Conservation (phyloP, 306 rosid genomes). For the Medicago arabica region DNA sequence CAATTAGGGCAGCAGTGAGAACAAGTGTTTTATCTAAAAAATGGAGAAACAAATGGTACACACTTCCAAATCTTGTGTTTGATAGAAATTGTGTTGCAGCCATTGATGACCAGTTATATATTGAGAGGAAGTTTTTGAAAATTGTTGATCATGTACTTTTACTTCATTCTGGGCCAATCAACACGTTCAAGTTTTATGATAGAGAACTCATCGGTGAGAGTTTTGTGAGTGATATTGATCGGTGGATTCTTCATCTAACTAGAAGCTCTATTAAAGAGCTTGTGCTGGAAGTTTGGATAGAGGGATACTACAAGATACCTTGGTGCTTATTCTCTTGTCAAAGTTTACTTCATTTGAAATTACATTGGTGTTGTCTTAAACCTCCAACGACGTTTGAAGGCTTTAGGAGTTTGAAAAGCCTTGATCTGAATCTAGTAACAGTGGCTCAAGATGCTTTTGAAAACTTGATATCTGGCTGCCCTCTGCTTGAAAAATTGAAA, state of each 20-base stretch:
- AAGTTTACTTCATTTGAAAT: neutral
- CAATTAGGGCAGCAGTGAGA: neutral
- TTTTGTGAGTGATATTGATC: neutral
- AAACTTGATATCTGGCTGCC: neutral
- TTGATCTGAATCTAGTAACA: neutral
- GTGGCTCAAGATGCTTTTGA: neutral
- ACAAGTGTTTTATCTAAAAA: neutral
- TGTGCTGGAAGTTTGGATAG: neutral
- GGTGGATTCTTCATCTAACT: neutral
- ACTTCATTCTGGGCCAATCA: neutral
- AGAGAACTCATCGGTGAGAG: too few species aligned
- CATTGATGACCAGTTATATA: too few species aligned
- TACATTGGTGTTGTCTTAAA: neutral
- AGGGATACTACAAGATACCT: neutral
- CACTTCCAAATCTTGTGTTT: neutral
- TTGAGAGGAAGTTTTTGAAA: neutral
- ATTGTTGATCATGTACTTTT: neutral
- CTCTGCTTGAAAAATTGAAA: neutral
- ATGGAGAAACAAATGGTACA: neutral
- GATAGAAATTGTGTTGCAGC: neutral
- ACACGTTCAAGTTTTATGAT: neutral
- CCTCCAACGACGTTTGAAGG: conserved; percentile 27
- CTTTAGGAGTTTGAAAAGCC: neutral
- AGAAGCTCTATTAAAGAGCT: neutral
- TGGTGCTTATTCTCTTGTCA: neutral